Base-by-base conservation (phyloP, 2,329 filamentous ascomycete species). In the Epichloe baconii region DNA sequence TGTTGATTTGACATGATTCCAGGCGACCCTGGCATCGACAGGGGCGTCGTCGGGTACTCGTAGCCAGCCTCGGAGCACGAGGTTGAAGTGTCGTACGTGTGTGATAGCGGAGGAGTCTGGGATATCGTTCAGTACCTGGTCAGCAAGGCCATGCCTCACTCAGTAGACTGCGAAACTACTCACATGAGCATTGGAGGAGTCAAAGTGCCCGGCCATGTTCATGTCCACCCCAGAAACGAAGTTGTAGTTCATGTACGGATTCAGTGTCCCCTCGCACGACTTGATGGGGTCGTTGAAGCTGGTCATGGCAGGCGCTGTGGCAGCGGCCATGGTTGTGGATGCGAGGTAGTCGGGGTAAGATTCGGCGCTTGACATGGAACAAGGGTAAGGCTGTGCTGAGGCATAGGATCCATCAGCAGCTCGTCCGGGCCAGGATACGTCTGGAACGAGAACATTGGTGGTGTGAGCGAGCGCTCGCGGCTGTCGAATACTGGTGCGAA, bases 61-160 rank as follows among this genome's bases (percentile, higher is more conserved):
- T 78, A 82, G 52, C 76, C 75, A 54, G 75, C 70, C 59, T 83
- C 79, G 35, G 79, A 82, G 65, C 78, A 80, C 61, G 72, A 75
- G 54, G 77, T 71, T 49, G 82, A 86, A 64, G 81, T 78, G 61
- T 86, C 82, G 66, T 82, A 86, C 31, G 81, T 84, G 64, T 85
- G 83, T 61, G 83, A 85, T 60, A 88, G 78, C 63, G 85, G 82
- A 70, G 85, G 85, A 67, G 85, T 88, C 85, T 89, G 71, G 71
- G 6, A 26, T 60, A 40, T 17, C 6, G 26, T 45, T 44, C 31
- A 43, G 44, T 31, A n/a, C 23, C 17, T 46, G 66, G 71, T 77
- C 73, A 77, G 76, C 72, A 71, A 69, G 65, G 65, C 62, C 62
- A 64, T 59, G 61, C 68, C 66, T 66, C 66, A 26, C 23, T 26